phyloP scores from a whole-genome alignment of 2,329 filamentous ascomycete genomes.

The Incumbomyces lentus region DNA sequence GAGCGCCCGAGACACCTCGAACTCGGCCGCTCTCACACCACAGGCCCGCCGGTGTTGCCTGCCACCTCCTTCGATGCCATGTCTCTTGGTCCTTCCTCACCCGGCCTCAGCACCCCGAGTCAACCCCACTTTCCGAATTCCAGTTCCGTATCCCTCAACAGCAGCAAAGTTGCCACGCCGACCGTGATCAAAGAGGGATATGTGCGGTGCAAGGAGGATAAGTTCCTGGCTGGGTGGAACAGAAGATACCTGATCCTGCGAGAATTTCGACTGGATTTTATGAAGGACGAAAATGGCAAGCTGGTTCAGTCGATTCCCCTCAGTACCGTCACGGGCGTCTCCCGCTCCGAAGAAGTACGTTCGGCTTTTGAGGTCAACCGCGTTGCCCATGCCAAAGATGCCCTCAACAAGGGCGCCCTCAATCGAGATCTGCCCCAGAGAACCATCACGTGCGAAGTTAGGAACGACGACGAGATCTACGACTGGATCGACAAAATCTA shows the following conservation, averaged over 20 bases:
- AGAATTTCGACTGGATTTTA: conserved; percentile 86
- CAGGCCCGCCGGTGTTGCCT: conserved; percentile 48
- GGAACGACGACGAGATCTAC: conserved; percentile 92
- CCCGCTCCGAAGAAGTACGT: conserved; percentile 79
- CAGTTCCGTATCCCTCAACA: conserved; percentile 59
- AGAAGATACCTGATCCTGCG: conserved; percentile 85
- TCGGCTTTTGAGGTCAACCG: conserved; percentile 92
- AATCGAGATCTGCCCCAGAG: conserved; percentile 72
- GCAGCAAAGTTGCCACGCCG: conserved; percentile 50
- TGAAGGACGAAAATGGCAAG: conserved; percentile 84
- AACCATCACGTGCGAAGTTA: conserved; percentile 83
- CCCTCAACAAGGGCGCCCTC: conserved; percentile 54
- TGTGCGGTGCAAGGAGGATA: conserved; percentile 65
- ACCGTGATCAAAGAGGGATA: conserved; percentile 58
- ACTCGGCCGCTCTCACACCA: conserved; percentile 62
- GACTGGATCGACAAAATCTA: conserved; percentile 99
- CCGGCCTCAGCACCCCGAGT: conserved; percentile 53
- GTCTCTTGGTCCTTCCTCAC: conserved; percentile 50
- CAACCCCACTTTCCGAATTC: conserved; percentile 55
- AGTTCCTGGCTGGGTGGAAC: conserved; percentile 69
- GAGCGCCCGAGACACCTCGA: conserved; percentile 67
- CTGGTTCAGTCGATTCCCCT: conserved; percentile 75
- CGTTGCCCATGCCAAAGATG: conserved; percentile 48
- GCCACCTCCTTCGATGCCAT: conserved; percentile 58
- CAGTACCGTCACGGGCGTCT: conserved; percentile 79